Base-by-base conservation (phyloP, 1,284 basidiomycete genomes). In the Cryptococcus hybrid region DNA sequence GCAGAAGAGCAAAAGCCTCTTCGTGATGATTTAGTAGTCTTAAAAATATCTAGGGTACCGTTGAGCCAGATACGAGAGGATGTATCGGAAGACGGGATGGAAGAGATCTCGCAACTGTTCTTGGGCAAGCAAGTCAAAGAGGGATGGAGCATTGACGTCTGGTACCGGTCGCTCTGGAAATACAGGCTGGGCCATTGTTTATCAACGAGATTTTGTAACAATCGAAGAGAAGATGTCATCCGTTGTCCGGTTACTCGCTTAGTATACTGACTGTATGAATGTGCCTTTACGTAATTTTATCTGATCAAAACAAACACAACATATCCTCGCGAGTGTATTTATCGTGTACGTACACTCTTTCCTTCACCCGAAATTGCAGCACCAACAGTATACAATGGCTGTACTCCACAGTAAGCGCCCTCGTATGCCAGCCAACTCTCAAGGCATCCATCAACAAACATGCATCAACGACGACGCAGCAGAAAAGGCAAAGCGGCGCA, bases 61-160 rank as follows among this genome's bases (percentile, higher is more conserved):
- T 80, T 98, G 94, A 1, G 96, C 93, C 66, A 98, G 91, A 50
- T 98, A 90, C 92, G 89, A 90, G 47, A 99, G 80, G 55, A 96
- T 88, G 80, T 99, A 99, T 75, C 95, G 92, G 67, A 97, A 80
- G 11, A 95, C 94, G 6, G 96, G 96, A 67, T 97, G 93, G 24
- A 99, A 83, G 1, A 98, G 83, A 66, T 94, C 90, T 59, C 88
- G 81, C 24, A 99, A 84, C 75, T 99, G 95, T 63, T 97, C 93
- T 75, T 98, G 92, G 0, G 94, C 94, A 34, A 96, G 83, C 3
- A 99, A 85, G 78, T 99, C 96, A 70, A 98, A 99, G 47, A 99
- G 82, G 8, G 92, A 94, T 0, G 96, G 96, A 58, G 90, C 61
- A 12, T 55, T 49, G 24, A 65, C 64, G 45, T 54, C 54, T n/a